Percentiles rank a stretch among this genome's conserved stretches.
phyloP scores from a whole-genome alignment of 306 rosid genomes.

The Quercus berberidifolia region DNA sequence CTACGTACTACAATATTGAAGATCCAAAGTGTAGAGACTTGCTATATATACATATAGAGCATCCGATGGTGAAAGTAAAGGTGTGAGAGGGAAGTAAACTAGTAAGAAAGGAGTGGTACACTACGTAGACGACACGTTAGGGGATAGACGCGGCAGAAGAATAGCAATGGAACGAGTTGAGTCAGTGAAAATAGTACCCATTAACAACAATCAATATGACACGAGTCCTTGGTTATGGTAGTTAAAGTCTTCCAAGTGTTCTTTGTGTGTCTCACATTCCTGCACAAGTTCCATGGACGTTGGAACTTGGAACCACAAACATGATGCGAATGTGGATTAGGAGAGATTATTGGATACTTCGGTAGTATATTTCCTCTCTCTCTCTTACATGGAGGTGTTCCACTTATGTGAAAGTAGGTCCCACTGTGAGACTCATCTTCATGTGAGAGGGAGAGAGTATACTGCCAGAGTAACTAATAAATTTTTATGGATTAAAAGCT shows the following conservation, averaged over 20 bases:
- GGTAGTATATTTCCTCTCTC: no score
- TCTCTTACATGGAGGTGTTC: no score
- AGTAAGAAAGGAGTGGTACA: no score
- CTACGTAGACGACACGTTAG: conserved; percentile 9
- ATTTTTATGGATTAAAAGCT: no score
- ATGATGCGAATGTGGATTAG: no score
- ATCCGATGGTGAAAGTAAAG: not conserved
- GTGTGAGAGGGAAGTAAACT: no score
- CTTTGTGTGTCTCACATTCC: not conserved
- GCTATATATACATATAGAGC: not conserved
- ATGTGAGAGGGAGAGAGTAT: accelerated
- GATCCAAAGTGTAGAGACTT: no score
- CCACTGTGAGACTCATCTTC: accelerated
- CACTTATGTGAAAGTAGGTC: accelerated
- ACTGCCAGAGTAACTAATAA: accelerated
- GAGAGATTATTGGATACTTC: no score
- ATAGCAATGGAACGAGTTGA: not conserved
- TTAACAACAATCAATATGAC: not conserved
- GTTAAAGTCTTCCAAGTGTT: not conserved
- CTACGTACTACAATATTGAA: no score
- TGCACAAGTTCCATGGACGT: no score
- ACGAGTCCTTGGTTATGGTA: not conserved
- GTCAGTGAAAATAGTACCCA: not conserved
- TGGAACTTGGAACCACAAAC: no score
- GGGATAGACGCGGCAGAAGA: conserved; percentile 14